phyloP scores from a whole-genome alignment of 179 eudicot species.

The Silene coronaria region DNA sequence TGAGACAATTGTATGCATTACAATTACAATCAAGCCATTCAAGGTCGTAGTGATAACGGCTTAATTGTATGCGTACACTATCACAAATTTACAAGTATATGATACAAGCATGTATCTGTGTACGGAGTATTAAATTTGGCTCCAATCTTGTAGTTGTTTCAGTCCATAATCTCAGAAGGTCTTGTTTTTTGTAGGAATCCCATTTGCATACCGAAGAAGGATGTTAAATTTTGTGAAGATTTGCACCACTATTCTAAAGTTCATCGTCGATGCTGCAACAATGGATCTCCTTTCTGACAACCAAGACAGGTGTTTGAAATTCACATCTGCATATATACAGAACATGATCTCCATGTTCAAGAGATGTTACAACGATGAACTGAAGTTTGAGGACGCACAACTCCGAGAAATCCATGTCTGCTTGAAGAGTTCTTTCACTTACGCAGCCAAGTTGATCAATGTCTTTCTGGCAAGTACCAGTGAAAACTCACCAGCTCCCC shows the following conservation, averaged over 20 bases:
- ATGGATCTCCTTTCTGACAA: constrained; percentile 33
- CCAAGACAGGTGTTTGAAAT: constrained; percentile 46
- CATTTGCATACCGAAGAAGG: constrained; percentile 32
- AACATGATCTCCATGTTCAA: constrained; percentile 46
- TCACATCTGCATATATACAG: constrained; percentile 39
- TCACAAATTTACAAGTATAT: background rate
- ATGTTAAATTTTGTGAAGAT: constrained; percentile 52
- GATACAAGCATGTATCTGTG: background rate
- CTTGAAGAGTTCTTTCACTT: constrained; percentile 56
- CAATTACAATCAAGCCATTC: background rate
- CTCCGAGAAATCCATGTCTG: constrained; percentile 50
- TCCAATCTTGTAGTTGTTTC: background rate
- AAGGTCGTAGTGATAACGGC: background rate
- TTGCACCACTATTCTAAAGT: constrained; percentile 69
- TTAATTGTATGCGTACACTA: background rate
- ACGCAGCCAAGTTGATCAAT: constrained; percentile 3
- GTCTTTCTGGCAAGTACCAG: background rate
- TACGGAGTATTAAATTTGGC: background rate
- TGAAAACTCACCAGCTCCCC: constrained; percentile 37
- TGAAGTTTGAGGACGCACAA: constrained; percentile 47
- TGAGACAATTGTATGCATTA: background rate
- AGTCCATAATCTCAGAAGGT: constrained; percentile 3
- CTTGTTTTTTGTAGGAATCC: constrained; percentile 35
- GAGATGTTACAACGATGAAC: constrained; percentile 33
- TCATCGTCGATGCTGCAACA: constrained; percentile 50